Base-by-base conservation (phyloP, 1,139 yeast genomes). In the Schwanniomyces etchellsii region DNA sequence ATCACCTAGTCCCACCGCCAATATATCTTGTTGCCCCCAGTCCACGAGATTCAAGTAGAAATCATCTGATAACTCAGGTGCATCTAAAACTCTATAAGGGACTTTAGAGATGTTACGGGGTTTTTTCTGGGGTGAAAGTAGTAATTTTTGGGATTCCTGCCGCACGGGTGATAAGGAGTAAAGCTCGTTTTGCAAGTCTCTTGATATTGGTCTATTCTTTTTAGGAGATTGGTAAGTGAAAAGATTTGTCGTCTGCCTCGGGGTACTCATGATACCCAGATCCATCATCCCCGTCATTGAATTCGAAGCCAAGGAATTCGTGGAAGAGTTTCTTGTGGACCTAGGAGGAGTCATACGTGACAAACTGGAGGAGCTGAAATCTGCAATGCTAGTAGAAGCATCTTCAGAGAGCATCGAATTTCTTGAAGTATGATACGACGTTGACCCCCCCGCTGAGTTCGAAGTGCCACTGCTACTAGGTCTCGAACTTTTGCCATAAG, bases 11-110 rank as follows among this genome's bases (percentile, higher is more conserved):
- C 96, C 97, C 6, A 91, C 98, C 0, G 94, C 96, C 23, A 91
- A 60, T 17, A 84, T 63, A 54, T 89, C 95, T 39, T 81, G 88
- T 21, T 85, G 76, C 0, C 97, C 96, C 99, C 99, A 91, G 53
- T 91, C 97, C 2, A 91, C 84, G 36, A 91, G 64, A 50, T 91
- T 93, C 27, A 88, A 67, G 51, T 91, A 91, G 50, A 89, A 91
- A 54, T 91, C 97, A 52, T 93, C 98, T 7, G 88, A 84, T 23
- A 93, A 64, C 36, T 88, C 95, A 0, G 98, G 99, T 0, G 99
- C 99, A 59, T 91, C 98, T 27, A 91, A 70, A 3, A 91, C 96
- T 36, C 96, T 70, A 50, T 83, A 88, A 0, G 98, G 98, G 1
- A 88, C 86, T 48, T 83, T 85, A 9, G 89, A 70, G 5, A 91